These are phyloP conservation scores for Hyaloscypha hepaticicola DNA, from an alignment of 495 filamentous ascomycete species.

Conservation along the genomic window DNA sequence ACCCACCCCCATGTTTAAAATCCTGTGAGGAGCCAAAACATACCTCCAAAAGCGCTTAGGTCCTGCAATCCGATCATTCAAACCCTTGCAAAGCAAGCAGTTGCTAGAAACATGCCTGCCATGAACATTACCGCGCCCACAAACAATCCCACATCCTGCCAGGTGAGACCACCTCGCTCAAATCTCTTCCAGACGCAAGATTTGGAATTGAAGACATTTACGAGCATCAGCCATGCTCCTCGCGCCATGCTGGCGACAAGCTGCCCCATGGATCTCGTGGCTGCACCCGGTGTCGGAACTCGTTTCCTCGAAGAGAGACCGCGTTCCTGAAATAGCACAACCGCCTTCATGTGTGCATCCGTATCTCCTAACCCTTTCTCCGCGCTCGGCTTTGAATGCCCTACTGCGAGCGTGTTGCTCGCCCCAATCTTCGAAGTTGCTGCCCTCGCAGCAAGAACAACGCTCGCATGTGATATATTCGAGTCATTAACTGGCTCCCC, in stretches of 20 bases:
- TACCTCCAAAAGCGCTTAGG: slow-evolving; percentile 13
- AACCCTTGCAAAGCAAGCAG: slow-evolving; percentile 3
- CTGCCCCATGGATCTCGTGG: not conserved
- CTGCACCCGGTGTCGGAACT: slow-evolving; percentile 7
- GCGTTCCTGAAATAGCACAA: not conserved
- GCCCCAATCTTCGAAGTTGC: not conserved
- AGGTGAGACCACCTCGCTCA: slow-evolving; percentile 29
- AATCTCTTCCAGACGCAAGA: slow-evolving; percentile 35
- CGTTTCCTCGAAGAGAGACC: not conserved
- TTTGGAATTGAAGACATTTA: slow-evolving; percentile 32
- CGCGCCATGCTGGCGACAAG: slow-evolving; percentile 26
- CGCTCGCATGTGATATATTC: not conserved
- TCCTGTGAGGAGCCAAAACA: slow-evolving; percentile 6
- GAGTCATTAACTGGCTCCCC: not conserved
- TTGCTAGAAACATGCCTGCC: slow-evolving; percentile 18
- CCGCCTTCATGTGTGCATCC: not conserved
- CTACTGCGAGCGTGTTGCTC: slow-evolving; percentile 9
- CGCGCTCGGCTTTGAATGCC: slow-evolving; percentile 11
- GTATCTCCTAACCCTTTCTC: not conserved
- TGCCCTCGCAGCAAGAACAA: slow-evolving; percentile 1
- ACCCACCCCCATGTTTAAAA: not conserved
- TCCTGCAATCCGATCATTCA: slow-evolving; percentile 16
- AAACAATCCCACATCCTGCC: slow-evolving; percentile 30
- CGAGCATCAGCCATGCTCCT: slow-evolving; percentile 31
- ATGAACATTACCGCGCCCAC: slow-evolving; percentile 26